These are phyloP conservation scores for Microcyclospora tardicrescens DNA, from an alignment of 2,329 filamentous ascomycete genomes.

Conservation along the genomic window DNA sequence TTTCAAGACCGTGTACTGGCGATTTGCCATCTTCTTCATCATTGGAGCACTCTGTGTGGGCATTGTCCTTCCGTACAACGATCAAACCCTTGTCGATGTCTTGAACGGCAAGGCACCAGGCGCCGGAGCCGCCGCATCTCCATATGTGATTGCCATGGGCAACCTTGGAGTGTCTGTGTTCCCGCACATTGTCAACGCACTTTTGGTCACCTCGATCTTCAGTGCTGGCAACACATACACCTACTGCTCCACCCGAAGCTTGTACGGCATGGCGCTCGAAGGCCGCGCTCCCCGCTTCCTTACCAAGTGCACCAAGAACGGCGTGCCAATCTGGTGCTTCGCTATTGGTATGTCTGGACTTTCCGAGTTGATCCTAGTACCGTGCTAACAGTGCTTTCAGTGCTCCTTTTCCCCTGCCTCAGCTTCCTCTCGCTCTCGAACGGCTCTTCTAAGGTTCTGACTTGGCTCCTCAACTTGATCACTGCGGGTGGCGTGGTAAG, in stretches of 20 bases:
- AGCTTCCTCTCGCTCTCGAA: conserved; percentile 22
- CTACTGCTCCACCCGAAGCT: conserved; percentile 40
- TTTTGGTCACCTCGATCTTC: conserved; percentile 40
- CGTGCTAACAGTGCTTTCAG: too few species aligned
- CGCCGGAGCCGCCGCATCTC: conserved; percentile 22
- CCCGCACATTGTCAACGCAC: conserved; percentile 27
- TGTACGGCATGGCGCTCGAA: conserved; percentile 42
- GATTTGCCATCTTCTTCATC: conserved; percentile 38
- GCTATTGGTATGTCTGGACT: conserved; percentile 26
- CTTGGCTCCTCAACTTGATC: conserved; percentile 40
- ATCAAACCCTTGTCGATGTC: conserved; percentile 19
- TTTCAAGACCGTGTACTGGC: conserved; percentile 38
- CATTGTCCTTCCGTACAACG: conserved; percentile 27
- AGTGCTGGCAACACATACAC: conserved; percentile 44
- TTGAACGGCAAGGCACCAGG: conserved; percentile 7
- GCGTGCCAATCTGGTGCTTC: conserved; percentile 50
- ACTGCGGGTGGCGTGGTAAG: conserved; percentile 36
- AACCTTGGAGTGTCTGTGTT: conserved; percentile 32
- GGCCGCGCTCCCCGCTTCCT: conserved; percentile 43
- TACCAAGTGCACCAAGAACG: conserved; percentile 45
- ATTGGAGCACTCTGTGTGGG: conserved; percentile 33
- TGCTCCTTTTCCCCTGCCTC: conserved; percentile 21
- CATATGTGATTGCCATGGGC: conserved; percentile 25
- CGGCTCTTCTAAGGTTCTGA: conserved; percentile 19
- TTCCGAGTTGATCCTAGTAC: too few species aligned